A percentile compares a stretch with the other conserved stretches of the same genome.
phyloP scores from a whole-genome alignment of 345 rosid species.

The Boechera retrofracta region DNA sequence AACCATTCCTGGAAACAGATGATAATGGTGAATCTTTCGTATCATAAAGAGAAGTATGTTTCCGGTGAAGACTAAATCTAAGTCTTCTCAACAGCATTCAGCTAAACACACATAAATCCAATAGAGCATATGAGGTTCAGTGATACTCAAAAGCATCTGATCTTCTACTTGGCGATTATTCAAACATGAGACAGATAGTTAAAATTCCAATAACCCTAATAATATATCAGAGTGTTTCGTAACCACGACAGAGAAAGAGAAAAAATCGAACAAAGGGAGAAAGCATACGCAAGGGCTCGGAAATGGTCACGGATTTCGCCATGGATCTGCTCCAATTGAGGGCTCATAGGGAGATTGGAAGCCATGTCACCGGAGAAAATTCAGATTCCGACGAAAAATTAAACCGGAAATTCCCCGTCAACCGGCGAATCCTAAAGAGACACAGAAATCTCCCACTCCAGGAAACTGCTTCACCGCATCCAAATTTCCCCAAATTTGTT shows the following conservation, averaged over 20 bases:
- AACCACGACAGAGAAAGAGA: not conserved
- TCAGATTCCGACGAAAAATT: conserved; percentile 39
- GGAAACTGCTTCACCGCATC: conserved; percentile 29
- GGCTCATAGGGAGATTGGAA: conserved; percentile 68
- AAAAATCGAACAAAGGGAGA: not conserved
- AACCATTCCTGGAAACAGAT: conserved; percentile 81
- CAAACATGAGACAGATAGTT: not conserved
- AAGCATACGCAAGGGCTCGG: conserved; percentile 83
- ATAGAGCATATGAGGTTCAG: not conserved
- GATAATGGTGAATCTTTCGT: not conserved
- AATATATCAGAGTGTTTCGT: not conserved
- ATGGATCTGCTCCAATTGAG: conserved; percentile 97
- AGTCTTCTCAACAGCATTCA: conserved; percentile 12
- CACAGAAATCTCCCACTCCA: not conserved
- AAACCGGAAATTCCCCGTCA: conserved; percentile 21
- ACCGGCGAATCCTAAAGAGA: conserved; percentile 30
- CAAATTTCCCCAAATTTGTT: not conserved
- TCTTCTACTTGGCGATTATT: not conserved
- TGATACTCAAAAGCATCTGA: conserved; percentile 8
- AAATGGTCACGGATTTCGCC: conserved; percentile 92
- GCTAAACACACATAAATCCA: not conserved
- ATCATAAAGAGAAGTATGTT: not conserved
- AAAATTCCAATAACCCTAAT: not conserved
- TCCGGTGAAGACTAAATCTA: not conserved
- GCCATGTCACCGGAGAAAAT: conserved; percentile 62